Evolutionary conservation across 441 rosid genomes (phyloP), one percentile per base, ranked within the genome.

Genomic region (Lepidium campestre): DNA sequence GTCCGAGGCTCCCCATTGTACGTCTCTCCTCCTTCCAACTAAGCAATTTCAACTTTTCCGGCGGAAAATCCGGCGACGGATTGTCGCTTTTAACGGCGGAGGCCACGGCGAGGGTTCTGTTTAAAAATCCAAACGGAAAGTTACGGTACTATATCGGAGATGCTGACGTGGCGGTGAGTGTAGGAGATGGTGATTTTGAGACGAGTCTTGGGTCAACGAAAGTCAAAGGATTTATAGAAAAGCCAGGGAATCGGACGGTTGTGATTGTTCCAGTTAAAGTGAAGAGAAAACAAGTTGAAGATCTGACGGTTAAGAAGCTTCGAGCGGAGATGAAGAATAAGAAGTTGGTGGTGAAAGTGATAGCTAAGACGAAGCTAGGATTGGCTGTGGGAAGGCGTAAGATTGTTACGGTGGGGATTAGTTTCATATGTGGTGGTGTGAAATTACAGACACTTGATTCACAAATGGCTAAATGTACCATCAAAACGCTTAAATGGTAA

Each of bases 1-100:
- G 85, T 53, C 98, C 96, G 1, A 82, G 81, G 58, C 67, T 74
- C 36, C 97, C 98, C 4, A 73, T 68, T 13, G 79, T 88, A 68
- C 89, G 85, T 76, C 77, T 93, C 74, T 76, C 77, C 59, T 83
- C 92, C 1, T 64, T 86, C 63, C 72, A 69, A 19, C 14, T 82
- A 65, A 67, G 68, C 5, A 56, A 18, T 10, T 76, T 87, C 48
- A 70, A 65, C 53, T 77, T 84, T 53, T 40, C 81, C 48, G 31
- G 10, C 1, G 52, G 46, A 4, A 78, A 77, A 22, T 2, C 77
- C 23, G 78, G 78, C 47, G 92, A 82, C 22, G 73, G 68, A 2
- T 15, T 54, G 0, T 70, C 78, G 12, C 73, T 52, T 36, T 34
- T 90, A 13, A 44, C 73, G 67, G 81, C 82, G 29, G 45, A 53